Evolutionary conservation across 1,284 basidiomycete genomes (phyloP), one percentile per base, ranked within the genome.

Genomic region (Phellinidium pouzarii): DNA sequence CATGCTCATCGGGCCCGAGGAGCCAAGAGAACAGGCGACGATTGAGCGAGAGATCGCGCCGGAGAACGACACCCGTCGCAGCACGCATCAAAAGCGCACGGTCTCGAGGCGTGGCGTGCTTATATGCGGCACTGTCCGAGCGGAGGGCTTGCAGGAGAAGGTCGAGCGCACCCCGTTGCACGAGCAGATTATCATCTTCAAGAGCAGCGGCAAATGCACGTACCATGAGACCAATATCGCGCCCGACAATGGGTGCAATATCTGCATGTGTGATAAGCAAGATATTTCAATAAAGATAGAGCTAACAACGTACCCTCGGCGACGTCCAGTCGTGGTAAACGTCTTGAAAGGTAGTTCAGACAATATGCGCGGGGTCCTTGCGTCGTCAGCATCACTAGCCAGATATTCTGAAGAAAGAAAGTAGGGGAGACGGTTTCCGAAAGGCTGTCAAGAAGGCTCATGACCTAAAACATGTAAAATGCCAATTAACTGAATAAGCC

Each of bases 321-420:
- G 1, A 77, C 71, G 59, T 81, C 77, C 42, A 87, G 64, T 31
- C 72, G 77, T 7, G 91, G 88, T 60, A 98, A 67, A 27, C 91
- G 77, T 19, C 91, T 80, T 7, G 85, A 76, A 14, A 99, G 78
- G 65, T 91, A 94, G 66, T 92, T 95, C 37, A 98, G 73, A 0
- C 94, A 84, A 0, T 93, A 87, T 17, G 91, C 87, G 36, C 96
- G 82, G 11, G 89, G 86, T 5, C 83, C 77, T 0, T 94, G 87
- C n/a, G 87, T 86, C 0, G 93, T 94, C 52, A 98, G 77, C 76
- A 98, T 87, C 47, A 91, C 80, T 22, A 98, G 77, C 89, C 94
- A 98, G 37, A 98, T 75, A 60, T 92, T 97, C 66, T 97, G 93
- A 60, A 96, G 80, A 74, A 98, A 98, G 73, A 95, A 97, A 0